Evolutionary conservation across 768 basidiomycete species (phyloP).

Genomic region (Serendipita indica): DNA sequence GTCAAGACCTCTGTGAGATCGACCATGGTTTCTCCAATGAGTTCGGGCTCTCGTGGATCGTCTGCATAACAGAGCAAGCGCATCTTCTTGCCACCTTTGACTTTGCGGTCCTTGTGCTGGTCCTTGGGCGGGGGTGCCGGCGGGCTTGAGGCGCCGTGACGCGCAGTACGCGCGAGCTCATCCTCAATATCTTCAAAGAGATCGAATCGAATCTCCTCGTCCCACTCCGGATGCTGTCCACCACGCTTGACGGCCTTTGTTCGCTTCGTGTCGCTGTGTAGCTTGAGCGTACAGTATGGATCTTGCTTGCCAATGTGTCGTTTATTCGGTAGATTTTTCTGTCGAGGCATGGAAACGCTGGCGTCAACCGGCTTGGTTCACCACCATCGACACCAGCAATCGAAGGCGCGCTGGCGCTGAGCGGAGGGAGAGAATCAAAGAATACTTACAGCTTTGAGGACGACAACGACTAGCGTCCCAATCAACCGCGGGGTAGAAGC

Average conservation of each 20-base stretch:
- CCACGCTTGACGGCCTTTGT: slow-evolving; percentile 93
- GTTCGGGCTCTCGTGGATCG: slow-evolving; percentile 84
- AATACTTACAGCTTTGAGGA: slow-evolving; percentile 76
- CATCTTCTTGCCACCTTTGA: slow-evolving; percentile 64
- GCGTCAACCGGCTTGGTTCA: neutral
- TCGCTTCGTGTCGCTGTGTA: slow-evolving; percentile 70
- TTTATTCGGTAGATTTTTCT: slow-evolving; percentile 86
- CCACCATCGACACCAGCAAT: neutral
- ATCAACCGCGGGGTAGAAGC: slow-evolving; percentile 54
- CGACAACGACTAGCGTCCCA: slow-evolving; percentile 85
- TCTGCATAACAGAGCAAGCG: slow-evolving; percentile 84
- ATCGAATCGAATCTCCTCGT: slow-evolving; percentile 90
- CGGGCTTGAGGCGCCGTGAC: slow-evolving; percentile 19
- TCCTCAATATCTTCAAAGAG: slow-evolving; percentile 62
- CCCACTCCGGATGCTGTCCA: slow-evolving; percentile 98
- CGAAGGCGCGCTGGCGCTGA: neutral
- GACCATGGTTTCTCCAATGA: slow-evolving; percentile 83
- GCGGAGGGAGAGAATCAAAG: slow-evolving; percentile 8
- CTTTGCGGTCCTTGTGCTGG: slow-evolving; percentile 25
- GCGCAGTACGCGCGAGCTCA: slow-evolving; percentile 30
- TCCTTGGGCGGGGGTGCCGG: slow-evolving; percentile 53
- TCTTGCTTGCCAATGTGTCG: slow-evolving; percentile 93
- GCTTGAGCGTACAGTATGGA: slow-evolving; percentile 72
- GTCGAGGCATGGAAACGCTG: too few relatives aligned
- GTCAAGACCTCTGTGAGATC: slow-evolving; percentile 82